Base-by-base conservation (phyloP, 1,139 yeast species). In the Suhomyces ambrosiae region DNA sequence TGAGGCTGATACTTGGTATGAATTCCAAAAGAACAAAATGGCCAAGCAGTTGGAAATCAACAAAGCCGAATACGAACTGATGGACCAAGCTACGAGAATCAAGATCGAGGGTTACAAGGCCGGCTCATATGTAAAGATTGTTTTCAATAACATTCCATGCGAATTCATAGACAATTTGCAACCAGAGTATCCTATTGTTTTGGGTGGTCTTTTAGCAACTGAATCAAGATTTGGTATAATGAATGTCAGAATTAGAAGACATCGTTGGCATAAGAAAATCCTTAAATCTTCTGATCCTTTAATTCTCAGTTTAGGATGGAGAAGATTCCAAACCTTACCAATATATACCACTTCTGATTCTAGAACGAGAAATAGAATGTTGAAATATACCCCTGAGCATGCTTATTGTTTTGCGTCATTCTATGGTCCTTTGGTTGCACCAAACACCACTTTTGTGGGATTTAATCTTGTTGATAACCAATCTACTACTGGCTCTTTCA, bases 191-290 rank as follows among this genome's bases (percentile, higher is more conserved):
- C 97, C 98, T 6, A 73, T 94, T 26, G 79, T 94, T 15, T 68
- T 94, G 51, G 99, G 99, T 42, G 97, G 98, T 4, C 71, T 94
- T 44, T 68, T 90, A 37, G 78, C 94, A 16, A 87, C 95, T 11
- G 99, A 94, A 59, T 86, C 90, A 41, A 76, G 96, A 58, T 92
- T 90, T 58, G 99, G 98, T 10, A 84, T 86, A 52, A 76, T 89
- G 71, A 92, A 87, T 58, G 96, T 88, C 37, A 82, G 97, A 67
- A 80, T 94, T 48, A 88, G 96, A 78, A 82, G 97, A 62, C 99
- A 94, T 60, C 82, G 98, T 71, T 94, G 99, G 99, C 97, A 92
- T 65, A 92, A 90, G 60, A 89, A 89, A 72, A 88, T 94, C 40
- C 73, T 94, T 53, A 94, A 94, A 63, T 81, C 97, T 7, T 95